Evolutionary conservation across 352 stramenopile genomes (phyloP), one percentile per base, ranked within the genome.

Genomic region (Phytophthora nicotianae): DNA sequence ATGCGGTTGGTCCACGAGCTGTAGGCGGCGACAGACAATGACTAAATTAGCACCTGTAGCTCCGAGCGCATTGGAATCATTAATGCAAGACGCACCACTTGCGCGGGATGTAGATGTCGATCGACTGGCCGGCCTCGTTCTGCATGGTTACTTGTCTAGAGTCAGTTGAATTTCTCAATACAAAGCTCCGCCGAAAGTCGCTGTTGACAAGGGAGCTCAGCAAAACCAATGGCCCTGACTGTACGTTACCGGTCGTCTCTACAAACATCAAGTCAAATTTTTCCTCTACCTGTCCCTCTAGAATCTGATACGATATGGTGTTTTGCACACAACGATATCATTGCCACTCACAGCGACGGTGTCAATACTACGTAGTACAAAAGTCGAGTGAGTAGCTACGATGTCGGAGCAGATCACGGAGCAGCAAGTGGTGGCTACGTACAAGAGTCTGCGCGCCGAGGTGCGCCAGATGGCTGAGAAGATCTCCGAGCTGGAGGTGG

Each of bases 1-100:
- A 99, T 96, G 82, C 97, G 91, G 89, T 98, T 99, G 67, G 97
- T 99, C 93, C 95, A 99, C 70, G 96, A 99, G 93, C 86, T 93
- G 55, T 42, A 62, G n/a, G 47, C 13, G 52, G 6, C 42, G 52
- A 42, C 16, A 14, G 41, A 29, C 20, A 32, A 48, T 2, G 16
- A 13, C 21, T 37, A 35, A 21, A 21, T 43, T 43, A 43, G 37
- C n/a, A 23, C 37, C n/a, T 23, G 37, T 38, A 16, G 32, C 32
- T 38, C 32, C 13, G 2, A 38, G 32, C 32, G 32, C 13, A 38
- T 38, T 38, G 8, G 8, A 38, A 11, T 38, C 11, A 38, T n/a
- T 11, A 11, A n/a, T 16, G 14, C 23, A 23, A 4, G 5, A 85
- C 85, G 64, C 65, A 95, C 86, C 97, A 99, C 81, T 99, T 99